Conservation (phyloP, 2,329 filamentous ascomycete genomes). For the Fusarium nisikadoi region DNA sequence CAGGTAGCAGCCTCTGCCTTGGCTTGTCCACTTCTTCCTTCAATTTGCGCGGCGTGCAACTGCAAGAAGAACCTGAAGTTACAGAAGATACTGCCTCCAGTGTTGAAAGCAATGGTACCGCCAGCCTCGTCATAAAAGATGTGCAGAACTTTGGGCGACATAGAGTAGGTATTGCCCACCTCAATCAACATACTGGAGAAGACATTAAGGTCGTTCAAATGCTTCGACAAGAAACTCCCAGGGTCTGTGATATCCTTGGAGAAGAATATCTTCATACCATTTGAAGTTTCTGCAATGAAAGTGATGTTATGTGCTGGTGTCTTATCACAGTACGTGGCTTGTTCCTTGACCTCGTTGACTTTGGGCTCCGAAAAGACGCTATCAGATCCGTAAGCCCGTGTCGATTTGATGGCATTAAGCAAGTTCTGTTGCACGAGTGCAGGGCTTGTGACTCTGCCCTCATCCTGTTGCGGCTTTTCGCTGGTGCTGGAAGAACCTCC, state of each 20-base stretch:
- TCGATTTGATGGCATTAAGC: constrained; percentile 80
- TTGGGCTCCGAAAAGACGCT: constrained; percentile 77
- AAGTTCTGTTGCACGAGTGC: constrained; percentile 75
- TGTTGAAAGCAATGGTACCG: constrained; percentile 92
- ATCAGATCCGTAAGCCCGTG: constrained; percentile 79
- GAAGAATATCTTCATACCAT: constrained; percentile 80
- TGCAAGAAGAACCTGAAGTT: constrained; percentile 89
- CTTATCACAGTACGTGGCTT: constrained; percentile 86
- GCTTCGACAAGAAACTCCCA: constrained; percentile 65
- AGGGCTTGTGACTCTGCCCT: constrained; percentile 68
- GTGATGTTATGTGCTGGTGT: constrained; percentile 77
- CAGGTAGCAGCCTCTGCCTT: constrained; percentile 79
- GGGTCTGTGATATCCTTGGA: constrained; percentile 63
- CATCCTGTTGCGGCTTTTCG: constrained; percentile 50
- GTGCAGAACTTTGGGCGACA: constrained; percentile 76
- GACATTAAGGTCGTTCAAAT: constrained; percentile 70
- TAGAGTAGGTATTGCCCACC: constrained; percentile 76
- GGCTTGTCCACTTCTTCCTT: constrained; percentile 52
- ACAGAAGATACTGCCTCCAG: constrained; percentile 87
- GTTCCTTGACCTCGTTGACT: constrained; percentile 80
- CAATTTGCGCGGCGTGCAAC: constrained; percentile 70
- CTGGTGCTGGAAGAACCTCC: constrained; percentile 24
- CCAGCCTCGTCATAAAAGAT: constrained; percentile 87
- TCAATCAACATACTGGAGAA: constrained; percentile 79
- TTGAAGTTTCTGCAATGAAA: constrained; percentile 75